Evolutionary conservation across 2,329 filamentous ascomycete genomes (phyloP), one percentile per base, ranked within the genome.

Genomic region (Aureobasidium musti): DNA sequence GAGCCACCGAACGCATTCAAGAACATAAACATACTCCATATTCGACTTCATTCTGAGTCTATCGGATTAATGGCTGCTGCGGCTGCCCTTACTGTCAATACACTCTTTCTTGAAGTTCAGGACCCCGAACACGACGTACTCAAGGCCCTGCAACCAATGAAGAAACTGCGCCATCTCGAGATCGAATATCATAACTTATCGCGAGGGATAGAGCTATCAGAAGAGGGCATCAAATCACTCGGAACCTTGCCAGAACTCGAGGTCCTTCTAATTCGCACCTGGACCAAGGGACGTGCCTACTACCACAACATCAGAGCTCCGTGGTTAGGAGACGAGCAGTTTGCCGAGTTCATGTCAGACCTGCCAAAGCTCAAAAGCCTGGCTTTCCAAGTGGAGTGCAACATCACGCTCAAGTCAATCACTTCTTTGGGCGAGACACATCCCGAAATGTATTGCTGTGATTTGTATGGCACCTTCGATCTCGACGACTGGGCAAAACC

Each of bases 291-390:
- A 17, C 23, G 26, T 17, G 54, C 54, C 10, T 37, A 59, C 6
- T 59, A 30, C 39, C 26, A 45, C 23, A 43, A 43, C 17, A 30
- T 59, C 39, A 30, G 13, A 13, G 54, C 54, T 45, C 23, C 39
- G 13, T 59, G 54, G 54, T 13, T 59, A 7, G 39, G 21, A 3
- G 54, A 59, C 11, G 54, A 59, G 11, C 37, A 59, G 10, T 59
- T 59, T 19, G 26, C 23, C 10, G 19, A 45, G 2, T 17, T 59
- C 39, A 59, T 59, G 54, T 59, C 54, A 11, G 43, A 19, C 19
- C 39, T 59, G 23, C 54, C 54, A n/a, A 59, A 59, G 6, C 37
- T 59, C 37, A 30, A 45, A 19, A 59, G 54, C 30, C 39, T 59
- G 37, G 54, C 26, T 13, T 59, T 59, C 4, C 54, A 59, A 14